These are phyloP conservation scores for Eimeria sp. DNA, from an alignment of 169 alveolate species.

Conservation along the genomic window DNA sequence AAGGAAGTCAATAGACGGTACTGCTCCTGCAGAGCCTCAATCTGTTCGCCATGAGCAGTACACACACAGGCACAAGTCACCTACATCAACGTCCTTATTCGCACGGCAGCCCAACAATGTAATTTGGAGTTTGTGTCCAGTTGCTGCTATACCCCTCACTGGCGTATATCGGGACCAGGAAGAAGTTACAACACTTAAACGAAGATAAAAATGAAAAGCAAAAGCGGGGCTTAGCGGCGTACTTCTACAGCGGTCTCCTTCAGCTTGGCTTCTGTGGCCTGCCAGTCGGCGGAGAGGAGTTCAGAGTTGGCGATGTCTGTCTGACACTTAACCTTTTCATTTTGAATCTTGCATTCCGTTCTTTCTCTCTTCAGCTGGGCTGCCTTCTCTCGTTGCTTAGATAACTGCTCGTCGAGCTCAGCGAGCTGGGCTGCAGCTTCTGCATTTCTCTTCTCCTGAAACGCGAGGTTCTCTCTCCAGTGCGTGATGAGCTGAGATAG, in stretches of 20 bases:
- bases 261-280: constrained; percentile 39
- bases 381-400: constrained; percentile 89
- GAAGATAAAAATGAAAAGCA: not conserved
- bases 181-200: not conserved
- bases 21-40: not conserved
- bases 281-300: constrained; percentile 83
- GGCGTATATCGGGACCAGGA: not conserved
- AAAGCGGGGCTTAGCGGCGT: not conserved
- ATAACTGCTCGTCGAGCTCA: constrained; percentile 84
- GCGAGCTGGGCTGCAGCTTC: constrained; percentile 86
- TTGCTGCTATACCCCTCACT: not conserved
- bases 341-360: constrained; percentile 88
- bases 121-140: not conserved
- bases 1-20: constrained; percentile 10
- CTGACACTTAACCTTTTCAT: constrained; percentile 88
- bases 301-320: constrained; percentile 94
- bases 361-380: constrained; percentile 89
- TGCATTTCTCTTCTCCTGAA: constrained; percentile 89
- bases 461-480: constrained; percentile 94
- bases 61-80: not conserved
- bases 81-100: too few species aligned
- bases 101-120: too few species aligned
- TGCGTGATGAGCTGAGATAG: constrained; percentile 89
- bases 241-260: constrained; percentile 14
- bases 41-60: not conserved